Evolutionary conservation across 805 yeast species (phyloP).

Genomic region (Suhomyces xylopsoci): DNA sequence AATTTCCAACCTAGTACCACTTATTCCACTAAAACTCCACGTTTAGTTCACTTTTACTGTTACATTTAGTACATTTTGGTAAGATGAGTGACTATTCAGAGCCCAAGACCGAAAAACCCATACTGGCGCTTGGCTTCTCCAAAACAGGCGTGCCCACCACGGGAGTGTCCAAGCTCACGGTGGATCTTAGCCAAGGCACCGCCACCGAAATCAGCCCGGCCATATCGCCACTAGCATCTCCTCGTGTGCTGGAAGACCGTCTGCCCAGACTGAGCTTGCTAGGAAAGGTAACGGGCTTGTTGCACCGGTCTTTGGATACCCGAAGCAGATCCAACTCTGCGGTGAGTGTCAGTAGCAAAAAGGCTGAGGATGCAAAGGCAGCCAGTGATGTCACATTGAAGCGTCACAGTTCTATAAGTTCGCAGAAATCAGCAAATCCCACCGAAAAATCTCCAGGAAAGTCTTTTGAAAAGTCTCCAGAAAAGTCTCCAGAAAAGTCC

Average conservation of each 20-base stretch:
- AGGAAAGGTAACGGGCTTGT: constrained; percentile 32
- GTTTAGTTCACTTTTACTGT: too few species aligned
- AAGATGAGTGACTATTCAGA: not conserved
- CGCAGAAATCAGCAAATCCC: not conserved
- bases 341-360: constrained; percentile 4
- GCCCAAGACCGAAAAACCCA: not conserved
- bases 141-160: not conserved
- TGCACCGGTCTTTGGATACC: constrained; percentile 21
- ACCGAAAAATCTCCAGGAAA: too few species aligned
- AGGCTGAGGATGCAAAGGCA: not conserved
- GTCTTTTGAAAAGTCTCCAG: too few species aligned
- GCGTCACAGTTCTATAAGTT: not conserved
- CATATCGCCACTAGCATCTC: constrained; percentile 5
- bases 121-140: not conserved
- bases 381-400: not conserved
- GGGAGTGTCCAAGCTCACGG: not conserved
- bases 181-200: not conserved
- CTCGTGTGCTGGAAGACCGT: not conserved
- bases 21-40: too few species aligned
- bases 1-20: too few species aligned
- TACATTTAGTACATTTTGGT: too few species aligned
- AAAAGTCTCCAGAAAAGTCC: not conserved
- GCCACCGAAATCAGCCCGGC: not conserved
- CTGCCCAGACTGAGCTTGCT: constrained; percentile 21
- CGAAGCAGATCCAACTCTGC: constrained; percentile 10